Base-by-base conservation (phyloP, 306 rosid species). In the Bauhinia variegata region DNA sequence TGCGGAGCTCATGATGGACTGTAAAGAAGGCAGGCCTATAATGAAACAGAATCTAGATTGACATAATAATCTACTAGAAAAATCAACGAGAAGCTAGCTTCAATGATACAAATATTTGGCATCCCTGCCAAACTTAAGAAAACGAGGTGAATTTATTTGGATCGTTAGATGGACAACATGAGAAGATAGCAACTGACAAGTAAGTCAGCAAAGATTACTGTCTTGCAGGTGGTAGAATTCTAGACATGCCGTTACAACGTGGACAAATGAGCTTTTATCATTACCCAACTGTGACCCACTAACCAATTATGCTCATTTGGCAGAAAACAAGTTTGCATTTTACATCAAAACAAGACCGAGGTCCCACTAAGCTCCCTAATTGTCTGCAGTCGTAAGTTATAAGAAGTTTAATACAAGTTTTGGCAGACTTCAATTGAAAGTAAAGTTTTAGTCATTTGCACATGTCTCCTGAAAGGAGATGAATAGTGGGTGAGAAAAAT, bases 231-330 rank as follows among this genome's bases (percentile, higher is more conserved):
- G 44, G 14, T 36, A 47, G 15, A 47, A 34, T 73, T 57, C 72
- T 63, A 69, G 58, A 67, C 33, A 58, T 51, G 65, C n/a, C 50
- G 56, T 47, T 61, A 19, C 53, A 55, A 47, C 16, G 54, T 34
- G 50, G 59, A 74, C 62, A 64, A 54, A 51, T 12, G 5, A 51
- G 14, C 56, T 61, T 72, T 8, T 49, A 54, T 75, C 65, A 79
- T 68, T 51, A 69, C 43, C 50, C 56, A 30, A 7, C 68, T 18
- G 41, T 63, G 77, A 70, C 78, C 82, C 82, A 72, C 66, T 15
- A 64, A 65, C 42, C 70, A 62, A 62, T 17, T 38, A 39, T 62
- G 69, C 63, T 67, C 63, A 63, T 67, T 68, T 68, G 69, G 73
- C 60, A 63, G 67, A 64, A 70, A 49, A 63, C 36, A 50, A 28